Conservation (phyloP, 257 asterid species). For the Jacaranda mimosifolia region DNA sequence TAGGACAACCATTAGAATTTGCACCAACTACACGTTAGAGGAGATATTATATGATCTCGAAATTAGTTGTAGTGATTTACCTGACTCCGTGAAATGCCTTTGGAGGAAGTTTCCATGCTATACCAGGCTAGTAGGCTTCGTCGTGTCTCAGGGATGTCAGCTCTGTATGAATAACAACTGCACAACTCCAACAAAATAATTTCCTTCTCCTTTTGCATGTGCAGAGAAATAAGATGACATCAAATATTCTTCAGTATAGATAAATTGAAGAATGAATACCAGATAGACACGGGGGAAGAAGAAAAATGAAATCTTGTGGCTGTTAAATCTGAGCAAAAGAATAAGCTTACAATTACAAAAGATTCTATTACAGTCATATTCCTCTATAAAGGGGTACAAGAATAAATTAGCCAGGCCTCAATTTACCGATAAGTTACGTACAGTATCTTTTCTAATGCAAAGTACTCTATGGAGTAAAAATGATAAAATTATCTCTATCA, state of each 20-base stretch:
- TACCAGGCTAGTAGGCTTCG: neutral
- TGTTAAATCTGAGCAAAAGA: slow-evolving; percentile 21
- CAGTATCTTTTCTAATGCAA: slow-evolving; percentile 23
- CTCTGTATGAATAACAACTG: neutral
- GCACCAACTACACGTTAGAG: neutral
- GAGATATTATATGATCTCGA: neutral
- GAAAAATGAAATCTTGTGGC: neutral
- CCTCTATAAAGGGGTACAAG: slow-evolving; percentile 29
- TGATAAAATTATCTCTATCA: neutral
- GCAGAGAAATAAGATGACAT: neutral
- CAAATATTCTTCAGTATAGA: neutral
- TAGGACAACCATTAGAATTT: neutral
- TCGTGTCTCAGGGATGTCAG: neutral
- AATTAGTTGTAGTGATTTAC: slow-evolving; percentile 12
- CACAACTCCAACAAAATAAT: neutral
- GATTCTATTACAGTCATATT: slow-evolving; percentile 31
- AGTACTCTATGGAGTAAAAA: slow-evolving; percentile 11
- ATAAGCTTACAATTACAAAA: slow-evolving; percentile 33
- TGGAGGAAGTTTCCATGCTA: neutral
- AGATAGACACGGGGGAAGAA: slow-evolving; percentile 14
- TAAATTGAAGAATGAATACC: neutral
- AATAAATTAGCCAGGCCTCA: slow-evolving; percentile 34
- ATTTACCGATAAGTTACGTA: slow-evolving; percentile 27
- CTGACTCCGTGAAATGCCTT: neutral
- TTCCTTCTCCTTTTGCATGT: neutral